Base-by-base conservation (phyloP, 345 rosid species). In the Aegle marmelos region DNA sequence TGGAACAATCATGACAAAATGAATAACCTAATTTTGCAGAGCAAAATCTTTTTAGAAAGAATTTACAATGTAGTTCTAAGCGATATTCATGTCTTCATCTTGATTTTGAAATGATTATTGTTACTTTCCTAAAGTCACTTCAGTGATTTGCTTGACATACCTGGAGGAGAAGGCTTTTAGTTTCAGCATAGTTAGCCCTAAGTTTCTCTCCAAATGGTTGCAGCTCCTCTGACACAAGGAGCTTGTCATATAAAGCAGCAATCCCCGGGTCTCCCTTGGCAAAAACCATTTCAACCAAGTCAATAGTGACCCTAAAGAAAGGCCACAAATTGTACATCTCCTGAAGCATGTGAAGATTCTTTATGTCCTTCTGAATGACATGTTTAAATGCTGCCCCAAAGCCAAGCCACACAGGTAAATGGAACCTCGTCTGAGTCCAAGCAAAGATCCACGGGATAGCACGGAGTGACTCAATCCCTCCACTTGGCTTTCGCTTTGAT, bases 381-480 rank as follows among this genome's bases (percentile, higher is more conserved):
- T 86, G 88, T 76, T 74, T 92, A 79, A 96, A 96, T 57, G 98
- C 98, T 2, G 88, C 89, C 73, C 99, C 94, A 70, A 94, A 92
- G 68, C 99, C 99, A 70, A 96, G 97, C 99, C 99, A 94, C 16
- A 94, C 97, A 0, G 98, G 99, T 37, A 96, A 88, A 80, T 94
- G 98, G 73, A 96, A 96, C 83, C 99, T 92, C 5, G 98, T 94
- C 82, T 96, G 98, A 22, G 99, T 94, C 99, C 99, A 96, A 2
- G 98, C 99, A 84, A 96, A 96, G 81, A 96, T 94, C 99, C 99
- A 96, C 2, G 99, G 99, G 79, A 96, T 96, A 17, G 99, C 98
- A 62, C 99, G 94, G n/a, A 96, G 93, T 45, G 97, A 91, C 77
- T 94, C 99, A 8, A 96, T 96, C 37, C 99, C 99, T 75, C 98